Evolutionary conservation across 805 yeast genomes (phyloP).

Genomic region (Saturnispora serradocipensis): DNA sequence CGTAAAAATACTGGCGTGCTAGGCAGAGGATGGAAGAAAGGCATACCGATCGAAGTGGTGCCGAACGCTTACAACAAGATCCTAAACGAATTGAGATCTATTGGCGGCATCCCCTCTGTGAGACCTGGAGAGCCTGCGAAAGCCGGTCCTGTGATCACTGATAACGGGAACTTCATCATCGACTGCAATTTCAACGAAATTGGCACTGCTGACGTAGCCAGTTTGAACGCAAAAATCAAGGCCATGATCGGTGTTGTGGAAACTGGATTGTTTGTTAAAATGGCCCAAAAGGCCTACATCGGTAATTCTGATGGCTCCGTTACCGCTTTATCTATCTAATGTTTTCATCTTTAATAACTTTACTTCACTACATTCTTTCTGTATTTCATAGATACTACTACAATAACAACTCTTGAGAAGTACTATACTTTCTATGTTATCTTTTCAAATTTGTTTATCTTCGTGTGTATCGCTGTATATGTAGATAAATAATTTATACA

Average conservation of each 20-base stretch:
- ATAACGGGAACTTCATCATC: constrained; percentile 85
- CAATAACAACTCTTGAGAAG: background rate
- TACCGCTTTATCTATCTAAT: constrained; percentile 30
- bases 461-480: background rate
- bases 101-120: constrained; percentile 61
- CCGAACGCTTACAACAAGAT: constrained; percentile 82
- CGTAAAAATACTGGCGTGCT: constrained; percentile 68
- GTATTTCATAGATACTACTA: background rate
- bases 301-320: constrained; percentile 71
- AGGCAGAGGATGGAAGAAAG: constrained; percentile 79
- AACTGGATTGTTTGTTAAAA: constrained; percentile 75
- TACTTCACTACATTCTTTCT: background rate
- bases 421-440: too few relatives aligned
- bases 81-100: constrained; percentile 42
- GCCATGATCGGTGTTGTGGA: constrained; percentile 88
- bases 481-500: background rate
- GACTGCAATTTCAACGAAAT: constrained; percentile 90
- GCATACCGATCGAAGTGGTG: constrained; percentile 92
- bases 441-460: background rate
- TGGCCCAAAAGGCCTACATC: constrained; percentile 77
- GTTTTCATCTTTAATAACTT: background rate
- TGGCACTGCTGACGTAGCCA: constrained; percentile 33
- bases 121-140: constrained; percentile 86
- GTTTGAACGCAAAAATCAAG: constrained; percentile 60
- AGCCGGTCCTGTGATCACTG: constrained; percentile 96